Base-by-base conservation (phyloP, 331 rosid species). In the Cydonia oblonga region DNA sequence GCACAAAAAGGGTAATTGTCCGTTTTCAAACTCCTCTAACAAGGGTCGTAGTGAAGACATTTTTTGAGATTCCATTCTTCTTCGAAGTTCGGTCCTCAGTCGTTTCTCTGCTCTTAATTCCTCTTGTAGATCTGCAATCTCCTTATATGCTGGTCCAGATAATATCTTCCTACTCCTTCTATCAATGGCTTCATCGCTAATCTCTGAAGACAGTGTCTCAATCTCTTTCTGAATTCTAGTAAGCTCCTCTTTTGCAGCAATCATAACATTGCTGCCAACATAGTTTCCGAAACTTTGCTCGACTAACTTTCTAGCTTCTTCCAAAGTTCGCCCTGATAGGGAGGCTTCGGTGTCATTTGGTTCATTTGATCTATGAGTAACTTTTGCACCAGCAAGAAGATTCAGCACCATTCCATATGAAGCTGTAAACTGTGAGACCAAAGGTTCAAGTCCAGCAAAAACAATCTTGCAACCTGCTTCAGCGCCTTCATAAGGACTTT, bases 281-380 rank as follows among this genome's bases (percentile, higher is more conserved):
- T 91, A 93, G 83, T 93, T 93, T 74, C 98, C 98, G 87, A 93
- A 93, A 84, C 98, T 93, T 73, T 88, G 96, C 88, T 93, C 98
- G 12, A 93, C 92, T 75, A 93, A 83, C 80, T 93, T 93, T 87
- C 96, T 91, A 78, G 97, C 98, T 80, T 93, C 98, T 60, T 91
- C 98, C 81, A 93, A 83, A 70, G 91, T 91, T 76, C 87, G 85
- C 60, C 96, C 87, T 19, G 90, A 68, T 66, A 66, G 65, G 64
- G 70, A 77, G 53, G 79, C 66, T 72, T 86, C 82, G 30, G 11
- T 68, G 71, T 81, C 93, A 71, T 78, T 85, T 68, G 83, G 79
- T 75, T 78, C 90, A 59, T 82, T 89, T 67, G 87, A 81, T 78
- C 87, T 83, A 49, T 77, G 86, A 53, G 88, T 86, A 82, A 90